Base-by-base conservation (phyloP, 768 basidiomycete species). In the Boletus vinaceobasis region DNA sequence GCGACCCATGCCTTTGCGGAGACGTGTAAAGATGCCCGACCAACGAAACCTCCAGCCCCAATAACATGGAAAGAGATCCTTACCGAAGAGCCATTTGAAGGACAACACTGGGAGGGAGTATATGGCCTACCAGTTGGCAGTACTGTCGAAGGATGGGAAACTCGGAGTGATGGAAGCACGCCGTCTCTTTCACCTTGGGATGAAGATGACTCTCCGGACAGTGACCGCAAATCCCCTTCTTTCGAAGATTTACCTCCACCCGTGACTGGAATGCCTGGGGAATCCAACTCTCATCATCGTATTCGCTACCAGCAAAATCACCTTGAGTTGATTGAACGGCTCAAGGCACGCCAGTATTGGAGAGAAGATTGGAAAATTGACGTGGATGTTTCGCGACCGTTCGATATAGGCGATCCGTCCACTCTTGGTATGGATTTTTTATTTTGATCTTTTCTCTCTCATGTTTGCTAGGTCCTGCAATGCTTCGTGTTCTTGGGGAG, bases 91-190 rank as follows among this genome's bases (percentile, higher is more conserved):
- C 88, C 90, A 4, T 88, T 90, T 57, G 87, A 92, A 68, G 91
- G 88, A 15, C 84, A 92, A 57, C 90, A 92, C 62, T 92, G 90
- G 90, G 81, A 88, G 63, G 87, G 87, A 1, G 80, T 81, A n/a
- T 82, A 81, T 57, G 85, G 77, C 8, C 66, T 77, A 26, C 79
- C 80, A 27, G 67, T 75, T n/a, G 80, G 83, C 29, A 74, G 71
- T 52, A 76, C 75, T 1, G 66, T 75, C 7, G 73, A 76, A 45
- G 70, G 75, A 33, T 75, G 76, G 66, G 76, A 78, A 43, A 71
- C 70, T 40, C 73, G 74, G 49, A 81, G 79, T 37, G 77, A 73
- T 56, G 83, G 81, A 60, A 88, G 80, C 64, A 81, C 84, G 1
- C 82, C 85, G 0, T 87, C 86, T 1, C 76, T 88, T 36, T 89